Percentiles rank a stretch among this genome's conserved stretches.
Evolutionary conservation across 495 filamentous ascomycete genomes (phyloP).

Genomic region (Penicillium odoratum): DNA sequence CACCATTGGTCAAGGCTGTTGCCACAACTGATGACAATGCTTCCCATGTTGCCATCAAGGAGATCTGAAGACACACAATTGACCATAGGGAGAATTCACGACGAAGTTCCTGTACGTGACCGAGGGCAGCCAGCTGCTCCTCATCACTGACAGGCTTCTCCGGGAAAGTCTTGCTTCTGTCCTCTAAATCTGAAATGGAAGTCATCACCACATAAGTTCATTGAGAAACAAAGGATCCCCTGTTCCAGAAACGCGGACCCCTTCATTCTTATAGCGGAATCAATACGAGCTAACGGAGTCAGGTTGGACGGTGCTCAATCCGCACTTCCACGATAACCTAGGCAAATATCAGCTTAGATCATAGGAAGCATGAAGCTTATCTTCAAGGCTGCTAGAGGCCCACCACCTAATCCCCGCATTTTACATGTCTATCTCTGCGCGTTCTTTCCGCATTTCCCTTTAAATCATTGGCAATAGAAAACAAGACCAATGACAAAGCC

Average conservation of each 20-base stretch:
- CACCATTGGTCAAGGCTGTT: slow-evolving; percentile 26
- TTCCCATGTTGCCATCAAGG: slow-evolving; percentile 39
- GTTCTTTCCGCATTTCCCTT: not conserved
- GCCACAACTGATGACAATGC: slow-evolving; percentile 27
- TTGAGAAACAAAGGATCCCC: not conserved
- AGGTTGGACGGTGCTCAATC: not conserved
- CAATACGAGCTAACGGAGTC: not conserved
- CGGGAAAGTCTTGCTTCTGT: slow-evolving; percentile 6
- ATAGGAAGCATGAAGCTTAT: not conserved
- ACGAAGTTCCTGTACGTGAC: slow-evolving; percentile 31
- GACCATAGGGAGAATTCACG: slow-evolving; percentile 30
- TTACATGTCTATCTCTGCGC: not conserved
- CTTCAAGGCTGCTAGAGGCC: not conserved
- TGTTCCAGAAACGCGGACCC: not conserved
- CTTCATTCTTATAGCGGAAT: not conserved
- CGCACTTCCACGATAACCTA: slow-evolving; percentile 3
- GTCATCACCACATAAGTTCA: slow-evolving; percentile 10
- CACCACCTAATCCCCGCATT: slow-evolving; percentile 12
- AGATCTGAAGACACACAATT: slow-evolving; percentile 29
- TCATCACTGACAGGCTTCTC: slow-evolving; percentile 26
- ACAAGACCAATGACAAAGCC: not conserved
- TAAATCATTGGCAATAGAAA: not conserved
- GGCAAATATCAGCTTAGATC: not conserved
- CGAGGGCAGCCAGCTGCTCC: slow-evolving; percentile 26
- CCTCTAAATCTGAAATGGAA: slow-evolving; percentile 2